These are phyloP conservation scores for Aspergillus brunneoviolaceus DNA, from an alignment of 2,329 filamentous ascomycete genomes.

Conservation along the genomic window DNA sequence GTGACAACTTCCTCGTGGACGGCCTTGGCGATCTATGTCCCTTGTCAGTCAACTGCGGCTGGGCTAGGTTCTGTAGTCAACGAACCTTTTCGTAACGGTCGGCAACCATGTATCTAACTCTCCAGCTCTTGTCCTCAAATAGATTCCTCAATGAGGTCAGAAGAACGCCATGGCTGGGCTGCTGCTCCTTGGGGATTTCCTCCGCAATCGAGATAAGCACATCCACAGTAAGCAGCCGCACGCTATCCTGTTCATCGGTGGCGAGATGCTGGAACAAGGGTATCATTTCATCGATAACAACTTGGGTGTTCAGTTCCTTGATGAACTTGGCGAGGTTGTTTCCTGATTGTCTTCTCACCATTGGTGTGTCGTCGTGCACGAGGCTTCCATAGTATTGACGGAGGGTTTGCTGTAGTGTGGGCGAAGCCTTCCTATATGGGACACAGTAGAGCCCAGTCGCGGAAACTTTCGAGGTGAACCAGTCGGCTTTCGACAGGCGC, in stretches of 20 bases:
- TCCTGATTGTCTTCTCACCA: conserved; percentile 95
- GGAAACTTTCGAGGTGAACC: conserved; percentile 99
- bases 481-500: conserved; percentile 97
- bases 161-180: conserved; percentile 90
- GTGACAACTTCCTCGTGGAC: conserved; percentile 96
- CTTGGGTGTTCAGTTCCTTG: conserved; percentile 87
- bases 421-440: conserved; percentile 88
- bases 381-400: conserved; percentile 88
- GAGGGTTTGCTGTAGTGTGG: conserved; percentile 84
- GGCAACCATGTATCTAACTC: conserved; percentile 98
- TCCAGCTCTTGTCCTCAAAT: conserved; percentile 99
- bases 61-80: background rate
- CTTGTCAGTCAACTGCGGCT: conserved; percentile 13
- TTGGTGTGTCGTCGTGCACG: conserved; percentile 97
- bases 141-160: conserved; percentile 85
- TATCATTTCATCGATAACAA: conserved; percentile 98
- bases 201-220: conserved; percentile 95
- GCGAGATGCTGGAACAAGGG: conserved; percentile 96
- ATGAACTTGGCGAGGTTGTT: conserved; percentile 97
- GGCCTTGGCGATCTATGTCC: conserved; percentile 83
- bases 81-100: conserved; percentile 93
- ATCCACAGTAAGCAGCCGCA: conserved; percentile 91
- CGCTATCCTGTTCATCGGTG: conserved; percentile 95
- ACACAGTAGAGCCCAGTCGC: conserved; percentile 92
- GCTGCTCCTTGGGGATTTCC: conserved; percentile 96